Evolutionary conservation across 768 basidiomycete genomes (phyloP).

Genomic region (Fibroporia radiculosa): DNA sequence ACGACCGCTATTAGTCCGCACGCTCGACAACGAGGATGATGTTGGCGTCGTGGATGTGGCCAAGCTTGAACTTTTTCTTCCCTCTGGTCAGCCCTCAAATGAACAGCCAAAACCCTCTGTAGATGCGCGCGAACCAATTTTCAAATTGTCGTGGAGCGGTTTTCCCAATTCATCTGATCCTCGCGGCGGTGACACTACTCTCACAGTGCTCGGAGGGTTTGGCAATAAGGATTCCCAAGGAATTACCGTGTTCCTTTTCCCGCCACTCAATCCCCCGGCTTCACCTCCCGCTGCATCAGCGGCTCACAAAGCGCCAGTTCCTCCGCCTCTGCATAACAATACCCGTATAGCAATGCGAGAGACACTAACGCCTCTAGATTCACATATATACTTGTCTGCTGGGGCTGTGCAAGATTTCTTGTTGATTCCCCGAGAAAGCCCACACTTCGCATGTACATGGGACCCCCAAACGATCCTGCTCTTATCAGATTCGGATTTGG

Average conservation of each 20-base stretch:
- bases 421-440: slow-evolving; percentile 60
- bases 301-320: slow-evolving; percentile 13
- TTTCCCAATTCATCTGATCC: slow-evolving; percentile 61
- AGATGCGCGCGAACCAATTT: slow-evolving; percentile 61
- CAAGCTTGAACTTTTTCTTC: slow-evolving; percentile 34
- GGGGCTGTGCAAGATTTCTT: slow-evolving; percentile 72
- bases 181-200: slow-evolving; percentile 61
- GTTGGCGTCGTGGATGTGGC: slow-evolving; percentile 47
- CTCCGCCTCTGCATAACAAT: slow-evolving; percentile 25
- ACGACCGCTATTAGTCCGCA: slow-evolving; percentile 66
- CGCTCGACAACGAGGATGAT: slow-evolving; percentile 44
- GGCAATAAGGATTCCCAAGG: slow-evolving; percentile 46
- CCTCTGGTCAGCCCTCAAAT: slow-evolving; percentile 12
- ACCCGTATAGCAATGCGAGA: slow-evolving; percentile 58
- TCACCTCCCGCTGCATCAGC: slow-evolving; percentile 23
- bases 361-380: slow-evolving; percentile 41
- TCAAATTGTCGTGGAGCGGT: slow-evolving; percentile 80
- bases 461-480: slow-evolving; percentile 67
- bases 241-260: slow-evolving; percentile 62
- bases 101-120: slow-evolving; percentile 1
- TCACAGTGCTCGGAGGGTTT: slow-evolving; percentile 76
- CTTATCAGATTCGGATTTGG: slow-evolving; percentile 39
- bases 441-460: slow-evolving; percentile 59
- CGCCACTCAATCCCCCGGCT: slow-evolving; percentile 51
- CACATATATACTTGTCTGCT: slow-evolving; percentile 50